Evolutionary conservation across 805 yeast genomes (phyloP), one percentile per base, ranked within the genome.

Genomic region (Kazachstania psychrophila): DNA sequence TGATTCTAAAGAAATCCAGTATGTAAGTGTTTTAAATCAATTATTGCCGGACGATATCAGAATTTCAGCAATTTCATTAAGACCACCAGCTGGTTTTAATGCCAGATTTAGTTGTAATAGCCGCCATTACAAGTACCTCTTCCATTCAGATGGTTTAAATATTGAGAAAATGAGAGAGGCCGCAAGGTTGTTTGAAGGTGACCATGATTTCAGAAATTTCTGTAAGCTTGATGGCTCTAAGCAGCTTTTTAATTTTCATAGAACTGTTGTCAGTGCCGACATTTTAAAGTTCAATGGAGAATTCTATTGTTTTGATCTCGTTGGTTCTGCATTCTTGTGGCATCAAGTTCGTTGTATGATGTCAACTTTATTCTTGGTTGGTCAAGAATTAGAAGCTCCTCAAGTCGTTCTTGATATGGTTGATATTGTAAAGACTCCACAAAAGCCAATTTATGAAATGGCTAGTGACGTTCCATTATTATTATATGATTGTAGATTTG

Each of bases 261-360:
- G 98, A 51, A 68, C 66, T 8, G 75, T 92, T 12, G 50, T 70
- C 27, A 59, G 65, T 34, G 67, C 86, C 0, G 56, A 65, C 7
- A 77, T 84, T 10, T 43, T 65, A 10, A 48, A 47, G 7, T 38
- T 63, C 2, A 36, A 42, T 11, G 59, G 66, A 23, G 74, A 71
- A 4, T 66, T 73, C 37, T 82, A 68, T 50, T 79, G 77, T 39
- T 76, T 89, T 56, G 87, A 86, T 54, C 62, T 92, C 36, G 68
- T 72, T 43, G 98, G 98, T 0, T 67, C 83, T 1, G 98, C 97
- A 7, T 92, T 92, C 48, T 61, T 92, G 38, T 92, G 97, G 97
- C 97, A 92, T 56, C 98, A 92, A 60, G 98, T 92, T 14, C 72
- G 98, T 40, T 87, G 95, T 47, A 92, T 92, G 92, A 74, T 87